Evolutionary conservation across 2,329 filamentous ascomycete species (phyloP), one percentile per base, ranked within the genome.

Genomic region (Talaromyces sp.): DNA sequence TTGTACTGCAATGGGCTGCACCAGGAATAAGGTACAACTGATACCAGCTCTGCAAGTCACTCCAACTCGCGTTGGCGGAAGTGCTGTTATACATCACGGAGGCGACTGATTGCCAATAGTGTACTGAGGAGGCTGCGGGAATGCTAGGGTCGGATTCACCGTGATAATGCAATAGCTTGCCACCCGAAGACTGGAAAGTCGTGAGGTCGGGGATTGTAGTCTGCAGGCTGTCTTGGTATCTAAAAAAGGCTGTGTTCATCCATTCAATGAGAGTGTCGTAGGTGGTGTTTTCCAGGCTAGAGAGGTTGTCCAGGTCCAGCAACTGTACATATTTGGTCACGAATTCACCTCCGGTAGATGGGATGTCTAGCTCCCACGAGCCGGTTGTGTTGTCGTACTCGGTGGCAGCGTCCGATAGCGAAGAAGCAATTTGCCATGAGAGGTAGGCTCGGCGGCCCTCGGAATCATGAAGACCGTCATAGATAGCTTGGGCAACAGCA

Each of bases 251-350:
- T 3, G 71, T 72, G 37, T 77, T 72, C 75, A 85, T 86, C 83
- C 83, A 86, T 22, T 80, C 77, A 22, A 77, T 76, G 1, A 86
- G 77, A 0, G 80, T 85, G 70, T 86, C 83, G 70, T 85, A 86
- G 4, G 83, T 85, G n/a, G 86, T 79, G 47, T 75, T 73, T 66
- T 80, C 70, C 7, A 84, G 74, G n/a, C 71, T 74, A 1, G 75
- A 68, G 11, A 84, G 68, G 66, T 78, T 79, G 58, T 76, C 74
- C 11, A 75, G 62, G 62, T 82, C 61, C 33, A 74, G 67, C 2
- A 75, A 70, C 66, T 75, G 61, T 8, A 76, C 67, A 65, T 73
- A 47, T 25, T 47, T 47, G 8, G 43, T 25, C 19, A 47, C 19
- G 19, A 22, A 47, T 47, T 47, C 43, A 15, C 43, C 43, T 47